phyloP scores from a whole-genome alignment of 768 basidiomycete species.

The Leccinum obscurum region DNA sequence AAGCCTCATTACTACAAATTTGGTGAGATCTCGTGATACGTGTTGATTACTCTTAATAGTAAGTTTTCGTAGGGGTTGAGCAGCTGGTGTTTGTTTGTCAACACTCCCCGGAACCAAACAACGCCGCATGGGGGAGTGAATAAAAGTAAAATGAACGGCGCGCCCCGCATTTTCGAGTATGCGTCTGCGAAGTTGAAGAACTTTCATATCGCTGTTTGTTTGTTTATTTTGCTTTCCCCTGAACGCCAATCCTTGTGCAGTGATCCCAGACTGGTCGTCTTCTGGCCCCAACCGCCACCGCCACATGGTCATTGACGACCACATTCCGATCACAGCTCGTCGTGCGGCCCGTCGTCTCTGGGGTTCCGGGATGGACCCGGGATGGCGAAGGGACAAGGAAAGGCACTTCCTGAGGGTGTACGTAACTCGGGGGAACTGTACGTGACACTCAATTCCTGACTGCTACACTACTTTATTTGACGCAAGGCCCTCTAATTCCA shows the following conservation, averaged over 20 bases:
- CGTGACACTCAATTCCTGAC: slow-evolving; percentile 1
- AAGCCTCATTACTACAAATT: too few relatives aligned
- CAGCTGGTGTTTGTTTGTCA: slow-evolving; percentile 12
- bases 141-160: background rate
- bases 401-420: slow-evolving; percentile 16
- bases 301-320: background rate
- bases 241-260: slow-evolving; percentile 16
- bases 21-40: too few relatives aligned
- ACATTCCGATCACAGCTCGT: background rate
- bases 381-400: slow-evolving; percentile 6
- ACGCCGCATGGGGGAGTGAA: slow-evolving; percentile 8
- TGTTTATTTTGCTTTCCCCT: background rate
- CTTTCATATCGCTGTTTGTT: slow-evolving; percentile 5
- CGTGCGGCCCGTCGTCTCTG: background rate
- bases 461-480: slow-evolving; percentile 5
- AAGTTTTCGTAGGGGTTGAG: background rate
- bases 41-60: too few relatives aligned
- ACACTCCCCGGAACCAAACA: slow-evolving; percentile 17
- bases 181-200: slow-evolving; percentile 12
- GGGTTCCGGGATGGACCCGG: background rate
- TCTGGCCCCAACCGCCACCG: background rate
- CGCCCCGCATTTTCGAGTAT: slow-evolving; percentile 4
- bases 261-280: slow-evolving; percentile 8
- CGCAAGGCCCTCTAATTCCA: background rate
- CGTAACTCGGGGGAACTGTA: slow-evolving; percentile 14